A percentile compares a stretch with the other conserved stretches of the same genome.
Conservation (phyloP, 2,329 filamentous ascomycete species). For the Alternaria sp. region DNA sequence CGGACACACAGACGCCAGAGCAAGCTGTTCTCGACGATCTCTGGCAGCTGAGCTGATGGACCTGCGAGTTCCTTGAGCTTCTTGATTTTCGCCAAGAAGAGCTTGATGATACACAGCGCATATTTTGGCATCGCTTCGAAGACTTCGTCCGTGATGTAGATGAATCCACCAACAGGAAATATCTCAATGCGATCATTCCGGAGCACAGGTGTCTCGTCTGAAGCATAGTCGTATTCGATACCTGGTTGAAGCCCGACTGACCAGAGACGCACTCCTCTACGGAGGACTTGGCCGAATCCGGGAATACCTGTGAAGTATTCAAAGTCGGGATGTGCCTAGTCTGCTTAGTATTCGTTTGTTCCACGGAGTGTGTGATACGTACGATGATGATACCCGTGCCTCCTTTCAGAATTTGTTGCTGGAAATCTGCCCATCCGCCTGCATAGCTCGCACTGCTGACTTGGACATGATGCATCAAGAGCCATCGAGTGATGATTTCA, state of each 20-base stretch:
- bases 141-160: constrained; percentile 54
- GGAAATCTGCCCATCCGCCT: constrained; percentile 37
- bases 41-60: constrained; percentile 19
- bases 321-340: constrained; percentile 40
- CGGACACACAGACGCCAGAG: constrained; percentile 43
- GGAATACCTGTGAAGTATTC: constrained; percentile 39
- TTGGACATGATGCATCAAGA: constrained; percentile 38
- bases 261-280: constrained; percentile 39
- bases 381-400: constrained; percentile 39
- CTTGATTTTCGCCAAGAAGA: constrained; percentile 40
- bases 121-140: constrained; percentile 48
- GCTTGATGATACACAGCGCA: constrained; percentile 46
- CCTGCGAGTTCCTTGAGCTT: constrained; percentile 19
- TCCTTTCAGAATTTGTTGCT: constrained; percentile 19
- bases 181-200: constrained; percentile 37
- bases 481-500: constrained; percentile 40
- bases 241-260: constrained; percentile 39
- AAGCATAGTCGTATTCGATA: constrained; percentile 19
- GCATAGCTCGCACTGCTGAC: constrained; percentile 29
- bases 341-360: constrained; percentile 9
- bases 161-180: constrained; percentile 49
- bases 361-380: neutral
- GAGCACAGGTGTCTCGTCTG: constrained; percentile 15
- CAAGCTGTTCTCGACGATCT: constrained; percentile 28
- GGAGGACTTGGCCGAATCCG: constrained; percentile 40